Conservation (phyloP, 768 basidiomycete genomes). For the Boletus pseudopeckii region DNA sequence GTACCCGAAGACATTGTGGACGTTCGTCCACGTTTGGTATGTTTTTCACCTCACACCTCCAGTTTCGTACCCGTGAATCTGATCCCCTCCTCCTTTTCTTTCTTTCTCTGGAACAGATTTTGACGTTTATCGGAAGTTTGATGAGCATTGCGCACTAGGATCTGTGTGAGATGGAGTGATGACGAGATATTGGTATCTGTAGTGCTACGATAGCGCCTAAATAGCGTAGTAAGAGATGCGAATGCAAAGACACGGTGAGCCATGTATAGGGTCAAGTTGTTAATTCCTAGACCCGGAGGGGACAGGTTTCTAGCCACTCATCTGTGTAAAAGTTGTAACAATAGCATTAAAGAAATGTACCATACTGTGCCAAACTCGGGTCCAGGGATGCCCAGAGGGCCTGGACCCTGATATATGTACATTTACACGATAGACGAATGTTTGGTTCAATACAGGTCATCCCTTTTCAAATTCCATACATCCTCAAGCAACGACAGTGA, state of each 20-base stretch:
- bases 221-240: background rate
- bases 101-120: constrained; percentile 54
- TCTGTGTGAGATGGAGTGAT: background rate
- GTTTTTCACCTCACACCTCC: constrained; percentile 24
- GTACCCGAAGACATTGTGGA: constrained; percentile 98
- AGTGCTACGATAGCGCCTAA: background rate
- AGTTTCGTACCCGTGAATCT: background rate
- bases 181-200: background rate
- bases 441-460: no score
- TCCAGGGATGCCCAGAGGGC: no score
- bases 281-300: no score
- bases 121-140: constrained; percentile 93
- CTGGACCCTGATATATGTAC: no score
- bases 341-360: no score
- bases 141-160: constrained; percentile 60
- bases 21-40: constrained; percentile 81
- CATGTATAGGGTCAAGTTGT: background rate
- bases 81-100: background rate
- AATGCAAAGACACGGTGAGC: background rate
- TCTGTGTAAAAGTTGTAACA: no score
- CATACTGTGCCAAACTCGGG: no score
- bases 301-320: no score
- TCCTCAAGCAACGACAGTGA: constrained; percentile 10
- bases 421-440: no score
- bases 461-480: background rate